Conservation (phyloP, 441 rosid species). For the Oxalis stricta region DNA sequence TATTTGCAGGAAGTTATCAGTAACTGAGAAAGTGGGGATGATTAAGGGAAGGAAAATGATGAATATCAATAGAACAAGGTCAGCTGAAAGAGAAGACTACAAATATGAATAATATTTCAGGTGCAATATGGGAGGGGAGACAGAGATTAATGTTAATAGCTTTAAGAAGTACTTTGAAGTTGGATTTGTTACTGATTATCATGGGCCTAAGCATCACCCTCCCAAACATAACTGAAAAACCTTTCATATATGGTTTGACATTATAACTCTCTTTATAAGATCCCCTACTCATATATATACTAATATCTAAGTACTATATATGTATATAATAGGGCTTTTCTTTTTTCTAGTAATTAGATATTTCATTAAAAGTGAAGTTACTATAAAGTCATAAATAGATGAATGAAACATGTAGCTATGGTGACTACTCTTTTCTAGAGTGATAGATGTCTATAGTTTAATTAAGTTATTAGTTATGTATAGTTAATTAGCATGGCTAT, state of each 20-base stretch:
- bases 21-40: constrained; percentile 8
- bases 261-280: constrained; percentile 5
- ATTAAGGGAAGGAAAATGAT: constrained; percentile 26
- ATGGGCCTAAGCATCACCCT: constrained; percentile 30
- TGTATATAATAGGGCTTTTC: too few species aligned
- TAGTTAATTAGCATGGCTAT: too few species aligned
- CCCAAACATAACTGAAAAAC: constrained; percentile 25
- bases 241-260: too few species aligned
- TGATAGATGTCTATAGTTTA: too few species aligned
- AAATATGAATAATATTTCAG: constrained; percentile 37
- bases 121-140: constrained; percentile 26
- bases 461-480: too few species aligned
- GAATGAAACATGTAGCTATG: too few species aligned
- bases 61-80: neutral
- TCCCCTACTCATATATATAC: constrained; percentile 7
- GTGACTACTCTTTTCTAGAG: too few species aligned
- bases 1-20: constrained; percentile 18
- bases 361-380: too few species aligned
- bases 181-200: constrained; percentile 33
- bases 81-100: neutral
- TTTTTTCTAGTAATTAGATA: too few species aligned
- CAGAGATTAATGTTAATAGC: constrained; percentile 3
- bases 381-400: too few species aligned
- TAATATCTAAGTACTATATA: too few species aligned
- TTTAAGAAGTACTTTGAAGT: constrained; percentile 5